phyloP scores from a whole-genome alignment of 176 grass and related monocot genomes.

The Cymbopogon citratus region DNA sequence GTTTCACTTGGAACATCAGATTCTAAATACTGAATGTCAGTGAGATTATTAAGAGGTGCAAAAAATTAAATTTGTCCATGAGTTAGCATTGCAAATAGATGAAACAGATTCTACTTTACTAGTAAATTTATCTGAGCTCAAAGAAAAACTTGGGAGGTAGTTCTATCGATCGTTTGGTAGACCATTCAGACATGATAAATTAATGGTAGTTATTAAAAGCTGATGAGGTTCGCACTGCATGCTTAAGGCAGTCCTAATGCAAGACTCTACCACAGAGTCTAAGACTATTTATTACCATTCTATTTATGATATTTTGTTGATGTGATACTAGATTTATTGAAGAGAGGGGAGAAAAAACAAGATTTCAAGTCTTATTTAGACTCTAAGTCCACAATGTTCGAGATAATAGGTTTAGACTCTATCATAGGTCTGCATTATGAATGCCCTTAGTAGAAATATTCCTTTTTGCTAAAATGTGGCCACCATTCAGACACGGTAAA shows the following conservation, averaged over 20 bases:
- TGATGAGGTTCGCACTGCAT: neutral
- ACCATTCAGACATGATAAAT: neutral
- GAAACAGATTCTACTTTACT: neutral
- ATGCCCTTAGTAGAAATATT: neutral
- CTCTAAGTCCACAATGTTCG: too few species aligned
- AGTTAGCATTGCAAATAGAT: neutral
- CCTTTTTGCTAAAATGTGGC: neutral
- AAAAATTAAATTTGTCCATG: neutral
- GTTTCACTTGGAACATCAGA: neutral
- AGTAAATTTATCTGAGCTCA: neutral
- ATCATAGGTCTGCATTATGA: too few species aligned
- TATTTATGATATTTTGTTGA: too few species aligned
- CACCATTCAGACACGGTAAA: neutral
- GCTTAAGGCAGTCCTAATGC: too few species aligned
- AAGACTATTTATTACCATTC: too few species aligned
- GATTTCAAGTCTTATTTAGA: too few species aligned
- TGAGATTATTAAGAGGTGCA: neutral
- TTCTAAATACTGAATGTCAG: neutral
- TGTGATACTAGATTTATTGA: too few species aligned
- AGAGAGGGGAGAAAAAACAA: too few species aligned
- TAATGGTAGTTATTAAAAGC: neutral
- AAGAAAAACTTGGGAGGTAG: neutral
- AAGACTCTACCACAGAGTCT: too few species aligned
- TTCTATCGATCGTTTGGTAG: neutral
- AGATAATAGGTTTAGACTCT: too few species aligned